A percentile compares a stretch with the other conserved stretches of the same genome.
phyloP scores from a whole-genome alignment of 805 yeast genomes.

The Metschnikowia kunwiensis region DNA sequence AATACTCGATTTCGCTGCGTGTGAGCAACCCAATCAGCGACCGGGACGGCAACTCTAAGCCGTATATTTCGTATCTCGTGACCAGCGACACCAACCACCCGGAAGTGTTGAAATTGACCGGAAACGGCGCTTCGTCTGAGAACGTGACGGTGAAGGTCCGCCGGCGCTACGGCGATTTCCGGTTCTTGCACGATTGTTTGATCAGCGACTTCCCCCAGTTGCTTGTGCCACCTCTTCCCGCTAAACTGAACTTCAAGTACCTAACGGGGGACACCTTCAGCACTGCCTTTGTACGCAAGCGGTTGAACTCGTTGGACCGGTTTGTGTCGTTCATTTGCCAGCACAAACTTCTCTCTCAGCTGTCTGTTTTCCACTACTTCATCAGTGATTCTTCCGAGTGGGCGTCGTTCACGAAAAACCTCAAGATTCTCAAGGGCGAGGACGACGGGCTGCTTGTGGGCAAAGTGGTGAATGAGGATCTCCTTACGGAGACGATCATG shows the following conservation, averaged over 20 bases:
- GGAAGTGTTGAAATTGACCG: conserved; percentile 38
- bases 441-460: conserved; percentile 29
- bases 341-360: conserved; percentile 70
- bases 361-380: conserved; percentile 68
- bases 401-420: conserved; percentile 61
- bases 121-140: conserved; percentile 9
- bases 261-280: conserved; percentile 92
- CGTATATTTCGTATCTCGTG: conserved; percentile 70
- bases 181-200: conserved; percentile 70
- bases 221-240: conserved; percentile 91
- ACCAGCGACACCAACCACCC: conserved; percentile 65
- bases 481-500: conserved; percentile 86
- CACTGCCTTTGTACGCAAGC: conserved; percentile 73
- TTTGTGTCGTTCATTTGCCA: conserved; percentile 69
- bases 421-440: conserved; percentile 34
- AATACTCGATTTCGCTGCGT: conserved; percentile 19
- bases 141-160: conserved; percentile 49
- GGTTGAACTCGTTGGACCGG: conserved; percentile 76
- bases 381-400: conserved; percentile 69
- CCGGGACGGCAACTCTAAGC: conserved; percentile 64
- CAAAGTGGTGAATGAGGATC: conserved; percentile 58
- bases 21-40: conserved; percentile 68
- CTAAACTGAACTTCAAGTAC: conserved; percentile 86
- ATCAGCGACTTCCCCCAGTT: conserved; percentile 78
- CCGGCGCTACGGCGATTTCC: conserved; percentile 85